Evolutionary conservation across 306 rosid genomes (phyloP), one percentile per base, ranked within the genome.

Genomic region (Trifolium repens): DNA sequence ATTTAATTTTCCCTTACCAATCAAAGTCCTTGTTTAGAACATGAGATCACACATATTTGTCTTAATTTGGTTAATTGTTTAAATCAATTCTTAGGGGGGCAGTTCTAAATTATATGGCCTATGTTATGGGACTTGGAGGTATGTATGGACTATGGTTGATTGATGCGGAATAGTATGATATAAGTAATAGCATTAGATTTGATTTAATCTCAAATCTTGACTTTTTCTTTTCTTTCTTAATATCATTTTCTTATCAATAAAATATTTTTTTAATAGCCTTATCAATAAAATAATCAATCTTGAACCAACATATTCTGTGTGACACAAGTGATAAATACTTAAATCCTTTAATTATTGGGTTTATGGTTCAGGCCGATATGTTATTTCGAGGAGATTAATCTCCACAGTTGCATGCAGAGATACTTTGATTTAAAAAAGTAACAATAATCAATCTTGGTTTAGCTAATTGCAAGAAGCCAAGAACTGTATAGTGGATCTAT

Each of bases 1-100:
- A 62, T 66, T 71, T 22, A 42, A 69, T 17, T 50, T 77, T 24
- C 13, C 80, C 79, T 55, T 79, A 66, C 83, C 79, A 75, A 82
- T 77, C 84, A 67, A 81, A 72, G 50, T 76, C 81, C 72, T 83
- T 57, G 79, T 63, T 64, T 72, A 78, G 37, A 75, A 73, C 83
- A 78, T 50, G 66, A 53, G 72, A 69, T 77, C 72, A 70, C 54
- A 19, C 8, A 70, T 9, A 44, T 26, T 77, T 72, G 79, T 85
- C 81, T 79, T 42, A 42, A 42, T 42, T 75, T 81, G 86, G 30
- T 84, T 58, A 47, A 64, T 72, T 69, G 58, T 75, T 81, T 55
- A 69, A 59, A 66, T 74, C 3, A 67, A 44, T 44, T n/a, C n/a
- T n/a, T n/a, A n/a, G n/a, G n/a, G n/a, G n/a, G n/a, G n/a, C 7